Percentiles rank a stretch among this genome's conserved stretches.
Conservation (phyloP, 2,329 filamentous ascomycete species). For the Endothia cerciana region DNA sequence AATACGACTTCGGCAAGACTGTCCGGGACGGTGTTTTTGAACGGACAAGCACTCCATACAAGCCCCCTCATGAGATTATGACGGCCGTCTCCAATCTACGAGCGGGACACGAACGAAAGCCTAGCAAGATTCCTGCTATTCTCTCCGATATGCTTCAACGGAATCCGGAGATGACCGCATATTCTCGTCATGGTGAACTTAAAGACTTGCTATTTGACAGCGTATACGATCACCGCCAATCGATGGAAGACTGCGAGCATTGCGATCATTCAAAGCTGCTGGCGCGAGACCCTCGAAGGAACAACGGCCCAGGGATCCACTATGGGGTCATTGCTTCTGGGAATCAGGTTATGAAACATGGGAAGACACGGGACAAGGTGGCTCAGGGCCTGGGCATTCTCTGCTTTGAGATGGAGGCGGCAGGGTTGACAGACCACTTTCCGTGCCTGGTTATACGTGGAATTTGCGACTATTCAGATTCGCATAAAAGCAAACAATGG, state of each 20-base stretch:
- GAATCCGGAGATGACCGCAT: background rate
- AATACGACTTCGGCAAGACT: constrained; percentile 36
- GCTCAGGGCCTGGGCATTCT: background rate
- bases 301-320: constrained; percentile 4
- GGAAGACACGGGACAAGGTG: background rate
- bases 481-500: constrained; percentile 39
- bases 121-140: background rate
- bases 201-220: constrained; percentile 6
- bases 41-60: constrained; percentile 10
- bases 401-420: constrained; percentile 37
- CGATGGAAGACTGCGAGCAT: background rate
- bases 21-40: background rate
- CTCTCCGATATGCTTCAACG: constrained; percentile 5
- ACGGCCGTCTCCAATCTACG: constrained; percentile 4
- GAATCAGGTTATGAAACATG: constrained; percentile 14
- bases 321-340: constrained; percentile 11
- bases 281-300: background rate
- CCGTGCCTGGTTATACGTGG: constrained; percentile 41
- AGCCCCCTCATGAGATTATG: constrained; percentile 5
- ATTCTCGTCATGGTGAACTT: background rate
- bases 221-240: constrained; percentile 2
- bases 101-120: constrained; percentile 1
- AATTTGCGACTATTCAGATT: constrained; percentile 43
- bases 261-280: background rate
- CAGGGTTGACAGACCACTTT: constrained; percentile 37